A percentile compares a stretch with the other conserved stretches of the same genome.
Evolutionary conservation across 768 basidiomycete genomes (phyloP).

Genomic region (Phaffia tasmanica): DNA sequence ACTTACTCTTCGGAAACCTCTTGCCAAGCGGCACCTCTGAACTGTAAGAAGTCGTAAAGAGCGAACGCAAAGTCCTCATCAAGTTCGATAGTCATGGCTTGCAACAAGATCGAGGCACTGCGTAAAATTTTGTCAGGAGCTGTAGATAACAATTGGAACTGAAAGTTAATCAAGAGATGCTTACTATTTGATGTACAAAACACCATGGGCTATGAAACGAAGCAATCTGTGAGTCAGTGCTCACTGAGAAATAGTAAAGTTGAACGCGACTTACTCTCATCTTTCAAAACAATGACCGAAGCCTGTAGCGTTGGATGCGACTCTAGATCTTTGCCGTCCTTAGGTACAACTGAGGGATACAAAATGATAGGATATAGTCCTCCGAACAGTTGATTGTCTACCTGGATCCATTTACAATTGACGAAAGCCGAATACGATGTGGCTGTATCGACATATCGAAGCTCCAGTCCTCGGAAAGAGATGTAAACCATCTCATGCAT

Average conservation of each 20-base stretch:
- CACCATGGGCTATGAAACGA: slow-evolving; percentile 68
- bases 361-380: slow-evolving; percentile 87
- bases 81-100: slow-evolving; percentile 87
- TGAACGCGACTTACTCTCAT: slow-evolving; percentile 57
- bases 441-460: slow-evolving; percentile 71
- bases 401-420: slow-evolving; percentile 73
- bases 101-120: slow-evolving; percentile 71
- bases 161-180: no score
- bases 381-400: slow-evolving; percentile 97
- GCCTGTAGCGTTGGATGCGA: slow-evolving; percentile 80
- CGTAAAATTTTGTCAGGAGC: no score
- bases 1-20: slow-evolving; percentile 62
- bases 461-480: slow-evolving; percentile 61
- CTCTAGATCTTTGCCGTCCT: slow-evolving; percentile 52
- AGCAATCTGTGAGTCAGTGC: slow-evolving; percentile 13
- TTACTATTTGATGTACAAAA: slow-evolving; percentile 84
- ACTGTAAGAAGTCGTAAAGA: slow-evolving; percentile 78
- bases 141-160: no score
- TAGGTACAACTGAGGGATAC: slow-evolving; percentile 76
- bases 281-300: slow-evolving; percentile 80
- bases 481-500: slow-evolving; percentile 83
- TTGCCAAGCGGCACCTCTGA: slow-evolving; percentile 85
- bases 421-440: slow-evolving; percentile 69
- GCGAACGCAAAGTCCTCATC: slow-evolving; percentile 95
- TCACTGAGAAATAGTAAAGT: neutral